phyloP scores from a whole-genome alignment of 2,329 filamentous ascomycete genomes.

The Cladophialophora chaetospira region DNA sequence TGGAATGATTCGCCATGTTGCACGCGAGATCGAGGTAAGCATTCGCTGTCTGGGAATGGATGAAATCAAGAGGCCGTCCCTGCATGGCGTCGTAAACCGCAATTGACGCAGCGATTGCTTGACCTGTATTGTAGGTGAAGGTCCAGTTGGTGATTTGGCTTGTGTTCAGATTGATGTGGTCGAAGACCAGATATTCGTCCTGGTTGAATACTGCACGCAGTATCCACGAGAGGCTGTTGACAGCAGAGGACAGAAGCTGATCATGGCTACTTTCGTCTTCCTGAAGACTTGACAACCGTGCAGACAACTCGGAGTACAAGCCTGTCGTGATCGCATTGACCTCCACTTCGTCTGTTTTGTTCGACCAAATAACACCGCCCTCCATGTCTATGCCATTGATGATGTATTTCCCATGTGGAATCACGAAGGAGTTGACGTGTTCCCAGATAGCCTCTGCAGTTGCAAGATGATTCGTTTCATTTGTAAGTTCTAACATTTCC shows the following conservation, averaged over 20 bases:
- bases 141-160: slow-evolving; percentile 21
- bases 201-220: slow-evolving; percentile 16
- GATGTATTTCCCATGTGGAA: slow-evolving; percentile 11
- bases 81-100: slow-evolving; percentile 22
- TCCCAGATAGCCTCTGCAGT: slow-evolving; percentile 20
- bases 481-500: slow-evolving; percentile 20
- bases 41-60: background rate
- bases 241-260: slow-evolving; percentile 8
- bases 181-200: slow-evolving; percentile 18
- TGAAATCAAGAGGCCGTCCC: background rate
- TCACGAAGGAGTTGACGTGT: slow-evolving; percentile 20
- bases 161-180: slow-evolving; percentile 22
- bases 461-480: slow-evolving; percentile 5
- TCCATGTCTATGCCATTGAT: slow-evolving; percentile 27
- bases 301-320: slow-evolving; percentile 27
- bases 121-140: slow-evolving; percentile 30
- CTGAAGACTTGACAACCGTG: slow-evolving; percentile 7
- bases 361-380: slow-evolving; percentile 27
- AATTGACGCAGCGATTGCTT: slow-evolving; percentile 24
- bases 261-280: background rate
- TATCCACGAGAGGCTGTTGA: slow-evolving; percentile 21
- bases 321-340: slow-evolving; percentile 28
- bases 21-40: slow-evolving; percentile 22
- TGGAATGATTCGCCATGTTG: slow-evolving; percentile 19
- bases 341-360: slow-evolving; percentile 20